Base-by-base conservation (phyloP, 768 basidiomycete species). In the Mycena metata region DNA sequence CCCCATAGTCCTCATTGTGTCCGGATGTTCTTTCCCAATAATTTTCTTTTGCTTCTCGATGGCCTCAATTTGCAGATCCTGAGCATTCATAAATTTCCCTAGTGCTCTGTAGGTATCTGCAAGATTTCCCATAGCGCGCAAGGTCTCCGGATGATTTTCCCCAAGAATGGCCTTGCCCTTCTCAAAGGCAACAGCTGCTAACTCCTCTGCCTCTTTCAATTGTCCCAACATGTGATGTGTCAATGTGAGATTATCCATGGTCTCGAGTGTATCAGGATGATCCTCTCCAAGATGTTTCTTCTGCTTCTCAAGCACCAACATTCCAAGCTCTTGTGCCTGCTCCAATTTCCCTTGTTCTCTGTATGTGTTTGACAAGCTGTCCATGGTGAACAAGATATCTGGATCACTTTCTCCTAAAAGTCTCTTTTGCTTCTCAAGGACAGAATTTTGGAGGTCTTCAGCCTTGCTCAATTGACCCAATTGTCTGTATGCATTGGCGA, bases 401-500 rank as follows among this genome's bases (percentile, higher is more conserved):
- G 62, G 67, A 58, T 69, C 54, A 15, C 56, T 35, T 17, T 47
- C 39, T 36, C 61, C 67, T 3, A 69, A 36, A 26, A 41, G 5
- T 43, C 33, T 33, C 24, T 64, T 26, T 19, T 35, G 45, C 24
- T 55, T 33, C n/a, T 46, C 52, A 63, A 64, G 26, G 16, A 69
- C 54, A 33, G 19, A 3, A 15, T 17, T 17, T 26, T 30, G 50
- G 11, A 56, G 62, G 15, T 42, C 43, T 19, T 51, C 30, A 2
- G 62, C 52, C 13, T 56, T 35, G 2, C n/a, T 46, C 3, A 42
- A 26, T 24, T 60, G 43, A 13, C 26, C 42, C 12, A 33, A 21
- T 2, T n/a, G 26, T 11, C 41, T 23, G 23, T 51, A 62, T 50
- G 41, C 30, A 26, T 3, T 15, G 16, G 51, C 62, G 5, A 64